Percentiles rank a stretch among this genome's conserved stretches.
phyloP scores from a whole-genome alignment of 2,329 filamentous ascomycete species.

The Fusarium duplospermum region DNA sequence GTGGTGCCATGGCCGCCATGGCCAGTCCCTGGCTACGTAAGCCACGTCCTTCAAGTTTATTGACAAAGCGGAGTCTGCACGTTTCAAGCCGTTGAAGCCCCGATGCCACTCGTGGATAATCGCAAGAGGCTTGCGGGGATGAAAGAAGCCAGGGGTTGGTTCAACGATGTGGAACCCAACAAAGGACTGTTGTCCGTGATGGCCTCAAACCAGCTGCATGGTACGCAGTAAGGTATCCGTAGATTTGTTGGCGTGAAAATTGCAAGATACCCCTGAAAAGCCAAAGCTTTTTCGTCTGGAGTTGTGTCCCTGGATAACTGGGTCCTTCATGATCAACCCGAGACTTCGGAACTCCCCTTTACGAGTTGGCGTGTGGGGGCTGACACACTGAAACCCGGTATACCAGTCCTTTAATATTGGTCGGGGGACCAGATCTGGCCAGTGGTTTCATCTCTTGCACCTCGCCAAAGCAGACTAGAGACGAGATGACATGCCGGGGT shows the following conservation, averaged over 20 bases:
- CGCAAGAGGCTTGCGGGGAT: conserved; percentile 9
- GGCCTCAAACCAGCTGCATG: conserved; percentile 19
- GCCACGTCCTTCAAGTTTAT: conserved; percentile 26
- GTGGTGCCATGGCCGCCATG: conserved; percentile 16
- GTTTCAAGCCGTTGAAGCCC: conserved; percentile 30
- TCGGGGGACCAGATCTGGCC: conserved; percentile 14
- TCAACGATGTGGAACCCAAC: background rate
- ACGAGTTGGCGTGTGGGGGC: conserved; percentile 22
- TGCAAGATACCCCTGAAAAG: background rate
- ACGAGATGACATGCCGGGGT: conserved; percentile 34
- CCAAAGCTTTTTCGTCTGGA: background rate
- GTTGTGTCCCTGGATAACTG: background rate
- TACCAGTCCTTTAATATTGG: conserved; percentile 28
- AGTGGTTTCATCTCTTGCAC: conserved; percentile 22
- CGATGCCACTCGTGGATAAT: conserved; percentile 19
- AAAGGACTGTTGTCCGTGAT: conserved; percentile 20
- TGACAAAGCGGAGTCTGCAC: conserved; percentile 21
- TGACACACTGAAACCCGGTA: conserved; percentile 35
- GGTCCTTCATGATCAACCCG: conserved; percentile 8
- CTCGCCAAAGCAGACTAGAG: conserved; percentile 18
- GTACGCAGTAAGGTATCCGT: background rate
- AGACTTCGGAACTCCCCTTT: conserved; percentile 10
- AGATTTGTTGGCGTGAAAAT: background rate
- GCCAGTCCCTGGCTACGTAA: conserved; percentile 10
- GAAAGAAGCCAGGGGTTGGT: conserved; percentile 22